These are phyloP conservation scores for Colletotrichum lindemuthianum DNA, from an alignment of 2,329 filamentous ascomycete genomes.

Conservation along the genomic window DNA sequence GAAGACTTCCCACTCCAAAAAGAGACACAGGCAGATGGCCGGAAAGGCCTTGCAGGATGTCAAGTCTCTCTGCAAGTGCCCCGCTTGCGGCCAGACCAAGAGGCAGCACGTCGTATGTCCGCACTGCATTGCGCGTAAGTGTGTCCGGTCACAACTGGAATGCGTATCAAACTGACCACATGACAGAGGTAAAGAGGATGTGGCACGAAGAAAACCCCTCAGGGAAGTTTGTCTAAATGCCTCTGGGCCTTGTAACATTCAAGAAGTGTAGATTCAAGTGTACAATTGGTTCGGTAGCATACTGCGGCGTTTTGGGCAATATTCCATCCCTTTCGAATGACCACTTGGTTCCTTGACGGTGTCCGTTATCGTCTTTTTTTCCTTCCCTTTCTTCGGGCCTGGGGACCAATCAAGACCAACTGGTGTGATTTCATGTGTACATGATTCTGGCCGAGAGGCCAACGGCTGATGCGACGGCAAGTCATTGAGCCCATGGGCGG, in stretches of 20 bases:
- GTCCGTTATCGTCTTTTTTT: neutral
- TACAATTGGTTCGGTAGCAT: slow-evolving; percentile 35
- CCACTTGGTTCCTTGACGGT: neutral
- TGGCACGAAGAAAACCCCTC: slow-evolving; percentile 53
- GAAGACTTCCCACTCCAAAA: slow-evolving; percentile 97
- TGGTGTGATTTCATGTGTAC: too few relatives aligned
- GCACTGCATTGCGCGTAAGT: slow-evolving; percentile 84
- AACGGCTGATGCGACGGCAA: too few relatives aligned
- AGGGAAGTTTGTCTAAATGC: slow-evolving; percentile 45
- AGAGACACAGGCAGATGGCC: slow-evolving; percentile 91
- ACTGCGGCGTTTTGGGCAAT: slow-evolving; percentile 34
- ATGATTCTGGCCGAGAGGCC: too few relatives aligned
- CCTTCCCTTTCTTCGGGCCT: too few relatives aligned
- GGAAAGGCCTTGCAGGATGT: slow-evolving; percentile 95
- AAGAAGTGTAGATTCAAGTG: slow-evolving; percentile 44
- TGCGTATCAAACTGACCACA: slow-evolving; percentile 34
- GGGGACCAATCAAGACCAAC: too few relatives aligned
- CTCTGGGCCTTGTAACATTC: slow-evolving; percentile 23
- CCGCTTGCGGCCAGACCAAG: slow-evolving; percentile 88
- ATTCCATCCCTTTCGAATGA: slow-evolving; percentile 5
- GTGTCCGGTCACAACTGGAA: slow-evolving; percentile 15
- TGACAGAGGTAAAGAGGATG: slow-evolving; percentile 55
- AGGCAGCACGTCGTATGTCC: slow-evolving; percentile 89
- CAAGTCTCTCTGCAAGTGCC: slow-evolving; percentile 86
- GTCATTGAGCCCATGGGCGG: too few relatives aligned